phyloP scores from a whole-genome alignment of 805 yeast species.

The Barnettozyma sp. region DNA sequence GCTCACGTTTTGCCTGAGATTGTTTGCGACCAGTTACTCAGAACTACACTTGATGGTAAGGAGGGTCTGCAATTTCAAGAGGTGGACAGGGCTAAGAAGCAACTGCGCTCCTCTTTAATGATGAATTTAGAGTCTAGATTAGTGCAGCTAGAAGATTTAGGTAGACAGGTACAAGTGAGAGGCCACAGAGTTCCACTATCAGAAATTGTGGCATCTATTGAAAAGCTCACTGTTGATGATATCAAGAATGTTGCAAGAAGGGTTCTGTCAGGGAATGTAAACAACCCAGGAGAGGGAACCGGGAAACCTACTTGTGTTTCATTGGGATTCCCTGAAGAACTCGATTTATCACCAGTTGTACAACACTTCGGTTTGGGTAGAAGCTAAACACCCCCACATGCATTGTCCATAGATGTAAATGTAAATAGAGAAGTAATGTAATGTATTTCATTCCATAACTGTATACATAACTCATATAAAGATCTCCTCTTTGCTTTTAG shows the following conservation, averaged over 20 bases:
- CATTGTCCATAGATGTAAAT: too few species aligned
- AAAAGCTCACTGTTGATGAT: constrained; percentile 57
- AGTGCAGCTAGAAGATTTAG: constrained; percentile 93
- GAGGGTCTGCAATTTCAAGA: constrained; percentile 65
- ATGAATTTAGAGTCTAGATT: constrained; percentile 91
- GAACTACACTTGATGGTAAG: constrained; percentile 41
- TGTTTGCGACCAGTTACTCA: constrained; percentile 55
- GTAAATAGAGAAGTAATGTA: too few species aligned
- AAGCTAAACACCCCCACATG: not conserved
- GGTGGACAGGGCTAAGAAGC: constrained; percentile 86
- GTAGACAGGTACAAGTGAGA: constrained; percentile 86
- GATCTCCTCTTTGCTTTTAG: constrained; percentile 20
- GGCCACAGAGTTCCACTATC: constrained; percentile 65
- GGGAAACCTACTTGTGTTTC: constrained; percentile 80
- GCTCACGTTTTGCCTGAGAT: constrained; percentile 80
- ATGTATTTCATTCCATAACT: too few species aligned
- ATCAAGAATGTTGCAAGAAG: constrained; percentile 66
- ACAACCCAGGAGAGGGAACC: constrained; percentile 39
- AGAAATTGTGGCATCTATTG: constrained; percentile 79
- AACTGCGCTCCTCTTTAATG: constrained; percentile 74
- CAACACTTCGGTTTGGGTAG: constrained; percentile 56
- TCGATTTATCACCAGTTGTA: constrained; percentile 66
- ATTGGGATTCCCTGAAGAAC: constrained; percentile 79
- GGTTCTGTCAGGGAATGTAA: constrained; percentile 61
- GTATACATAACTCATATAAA: constrained; percentile 18